Base-by-base conservation (phyloP, 129 eudicot species). In the sunflower (Helianthus annuus) region DNA sequence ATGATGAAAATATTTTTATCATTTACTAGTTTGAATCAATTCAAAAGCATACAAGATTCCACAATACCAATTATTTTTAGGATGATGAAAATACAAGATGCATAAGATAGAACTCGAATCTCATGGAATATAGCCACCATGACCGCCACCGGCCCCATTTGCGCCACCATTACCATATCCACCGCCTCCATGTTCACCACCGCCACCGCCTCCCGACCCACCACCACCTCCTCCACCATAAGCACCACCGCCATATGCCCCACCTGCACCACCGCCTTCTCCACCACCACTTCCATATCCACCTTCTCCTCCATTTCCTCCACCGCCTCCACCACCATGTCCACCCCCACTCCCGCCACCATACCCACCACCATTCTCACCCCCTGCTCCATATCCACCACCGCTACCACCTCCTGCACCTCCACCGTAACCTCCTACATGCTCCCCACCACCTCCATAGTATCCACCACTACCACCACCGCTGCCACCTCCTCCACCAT, bases 71-170 rank as follows among this genome's bases (percentile, higher is more conserved):
- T 63, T 62, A 52, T 53, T 69, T 71, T 55, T 7, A 62, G 39
- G 49, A 66, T 55, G 3, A 34, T 16, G 7, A 66, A 29, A 77
- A 63, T 44, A 40, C 29, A 53, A 13, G 24, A 27, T 10, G 52
- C 59, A 22, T 63, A 42, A 2, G 24, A 70, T 49, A 7, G 32
- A 70, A 16, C 22, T 62, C 6, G 4, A 15, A 7, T 63, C 6
- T 84, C 72, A 84, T 44, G 88, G 88, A 40, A 51, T 13, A 66
- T 84, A 69, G 77, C 88, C 84, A 68, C 84, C 86, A 24, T 81
- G 79, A n/a, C n/a, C n/a, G n/a, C n/a, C n/a, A n/a, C n/a, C n/a
- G n/a, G n/a, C n/a, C n/a, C n/a, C n/a, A n/a, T n/a, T n/a, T n/a
- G n/a, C n/a, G n/a, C n/a, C n/a, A n/a, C n/a, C n/a, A n/a, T n/a